Base-by-base conservation (phyloP, 495 filamentous ascomycete genomes). In the Parachaetomium inaequale region DNA sequence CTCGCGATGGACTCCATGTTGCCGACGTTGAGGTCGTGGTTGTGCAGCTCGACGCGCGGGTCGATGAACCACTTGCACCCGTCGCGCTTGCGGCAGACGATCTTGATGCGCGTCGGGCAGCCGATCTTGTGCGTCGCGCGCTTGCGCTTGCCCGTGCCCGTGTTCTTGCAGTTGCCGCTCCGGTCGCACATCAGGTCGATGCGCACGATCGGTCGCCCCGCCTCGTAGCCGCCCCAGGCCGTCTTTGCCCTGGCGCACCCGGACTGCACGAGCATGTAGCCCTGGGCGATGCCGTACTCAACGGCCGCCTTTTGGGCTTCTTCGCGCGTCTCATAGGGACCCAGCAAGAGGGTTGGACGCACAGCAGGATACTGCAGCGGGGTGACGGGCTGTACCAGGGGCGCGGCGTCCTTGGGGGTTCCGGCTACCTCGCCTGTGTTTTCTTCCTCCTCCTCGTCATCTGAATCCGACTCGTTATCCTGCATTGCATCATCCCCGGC, bases 61-160 rank as follows among this genome's bases (percentile, higher is more conserved):
- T 69, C 68, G 43, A 72, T 72, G 55, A 71, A 70, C 70, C 70
- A 72, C 58, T 71, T 70, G 57, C 28, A 55, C 15, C 59, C 66
- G 50, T 72, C 55, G 28, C 68, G 62, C 64, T 65, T 67, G 25
- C 56, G 56, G 43, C 64, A 64, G 31, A 72, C 54, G 28, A 72
- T 64, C 58, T 70, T 71, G 50, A 72, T 56, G 21, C 55, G 50
- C 32, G 61, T 32, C 2, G 70, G 70, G 50, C 70, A 72, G 28
- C 66, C 68, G 31, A 67, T 59, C 23, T 61, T 60, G 62, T 69
- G 63, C 15, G 70, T 69, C 4, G 59, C 42, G 0, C 68, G 62
- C 63, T 66, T 63, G 54, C 70, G 70, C 21, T 63, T 63, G 23
- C 68, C 68, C 21, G 62, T 71, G 31, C 66, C 66, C n/a, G 25